Base-by-base conservation (phyloP, 345 rosid genomes). In the Nasturtium officinale region DNA sequence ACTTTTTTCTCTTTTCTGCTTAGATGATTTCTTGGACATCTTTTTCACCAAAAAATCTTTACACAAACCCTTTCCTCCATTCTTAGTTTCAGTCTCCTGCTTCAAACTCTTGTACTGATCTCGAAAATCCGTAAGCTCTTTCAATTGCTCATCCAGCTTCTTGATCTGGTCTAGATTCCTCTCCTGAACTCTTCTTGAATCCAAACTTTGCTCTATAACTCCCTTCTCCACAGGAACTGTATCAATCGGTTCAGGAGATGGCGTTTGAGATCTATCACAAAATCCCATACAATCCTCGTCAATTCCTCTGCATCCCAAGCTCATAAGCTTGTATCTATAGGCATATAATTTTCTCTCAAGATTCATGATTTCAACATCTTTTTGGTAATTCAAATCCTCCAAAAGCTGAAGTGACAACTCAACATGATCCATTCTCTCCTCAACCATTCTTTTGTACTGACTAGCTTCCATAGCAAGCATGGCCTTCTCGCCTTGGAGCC, bases 381-480 rank as follows among this genome's bases (percentile, higher is more conserved):
- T 89, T 61, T 85, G 87, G 70, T 78, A 79, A 13, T 83, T 81
- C 20, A 86, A 53, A 20, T 90, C 92, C 77, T 90, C 96, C 10
- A 84, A 79, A 46, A 79, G 50, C 0, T 83, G 86, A 0, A 90
- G 51, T 1, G 89, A 86, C 47, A 85, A 82, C 63, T 90, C 94
- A 1, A 86, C 92, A 33, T 85, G 94, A 21, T 76, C 59, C 73
- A 90, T 82, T 77, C 83, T 83, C 74, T 83, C 97, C 76, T 93
- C 97, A 2, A 86, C 82, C 87, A 89, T 72, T 79, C 98, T 89
- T 80, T 85, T 86, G 71, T 87, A 93, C 42, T 93, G 98, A 58
- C 74, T 85, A 0, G 97, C 92, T 85, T 93, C 98, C 96, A 93
- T 82, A 80, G 80, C 79, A 61, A 93, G 46, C 0, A 59, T 78